These are phyloP conservation scores for Dactylellina cionopaga DNA, from an alignment of 2,329 filamentous ascomycete species.

Conservation along the genomic window DNA sequence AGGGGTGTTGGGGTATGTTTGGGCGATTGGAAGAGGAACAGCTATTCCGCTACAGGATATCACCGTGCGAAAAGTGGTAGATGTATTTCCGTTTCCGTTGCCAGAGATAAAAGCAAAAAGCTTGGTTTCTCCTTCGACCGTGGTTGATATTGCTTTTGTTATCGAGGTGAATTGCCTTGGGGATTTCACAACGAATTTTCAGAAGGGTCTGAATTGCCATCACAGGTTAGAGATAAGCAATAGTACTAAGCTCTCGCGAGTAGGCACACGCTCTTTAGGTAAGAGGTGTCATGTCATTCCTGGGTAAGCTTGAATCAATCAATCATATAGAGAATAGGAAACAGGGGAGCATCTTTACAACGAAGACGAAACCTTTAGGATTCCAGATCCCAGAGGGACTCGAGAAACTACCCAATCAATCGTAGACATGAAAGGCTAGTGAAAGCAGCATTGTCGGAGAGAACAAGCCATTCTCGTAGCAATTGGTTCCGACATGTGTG, in stretches of 20 bases:
- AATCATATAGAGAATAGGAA: constrained; percentile 13
- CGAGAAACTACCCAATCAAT: background rate
- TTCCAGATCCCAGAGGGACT: background rate
- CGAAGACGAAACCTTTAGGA: constrained; percentile 9
- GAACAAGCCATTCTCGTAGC: background rate
- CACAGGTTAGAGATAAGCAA: constrained; percentile 2
- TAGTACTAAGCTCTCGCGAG: background rate
- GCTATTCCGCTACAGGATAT: constrained; percentile 15
- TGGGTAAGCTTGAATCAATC: background rate
- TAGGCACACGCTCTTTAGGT: background rate
- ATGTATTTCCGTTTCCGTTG: background rate
- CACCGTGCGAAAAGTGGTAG: constrained; percentile 13
- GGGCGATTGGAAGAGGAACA: constrained; percentile 9
- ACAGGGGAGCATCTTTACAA: constrained; percentile 3
- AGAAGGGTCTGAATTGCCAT: background rate
- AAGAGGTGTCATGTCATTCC: background rate
- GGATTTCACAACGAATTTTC: background rate
- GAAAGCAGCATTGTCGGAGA: background rate
- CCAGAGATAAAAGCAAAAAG: constrained; percentile 10
- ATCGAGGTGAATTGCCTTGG: background rate
- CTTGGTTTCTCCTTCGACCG: background rate
- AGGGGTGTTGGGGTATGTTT: constrained; percentile 9
- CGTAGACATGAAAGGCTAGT: background rate
- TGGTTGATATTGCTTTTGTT: constrained; percentile 1
- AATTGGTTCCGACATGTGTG: background rate